Evolutionary conservation across 176 grass and related monocot species (phyloP).

Genomic region (Zizania latifolia): DNA sequence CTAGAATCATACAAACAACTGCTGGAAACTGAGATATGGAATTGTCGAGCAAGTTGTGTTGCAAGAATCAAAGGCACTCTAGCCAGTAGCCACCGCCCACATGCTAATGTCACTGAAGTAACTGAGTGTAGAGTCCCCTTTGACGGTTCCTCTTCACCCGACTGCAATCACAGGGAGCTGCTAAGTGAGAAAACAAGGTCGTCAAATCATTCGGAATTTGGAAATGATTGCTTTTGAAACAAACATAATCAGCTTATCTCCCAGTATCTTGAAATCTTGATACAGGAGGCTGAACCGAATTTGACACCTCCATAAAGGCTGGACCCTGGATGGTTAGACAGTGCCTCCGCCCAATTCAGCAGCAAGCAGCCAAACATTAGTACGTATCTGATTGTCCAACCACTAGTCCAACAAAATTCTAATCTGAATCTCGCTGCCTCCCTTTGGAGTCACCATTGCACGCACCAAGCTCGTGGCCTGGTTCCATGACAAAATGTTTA

Average conservation of each 20-base stretch:
- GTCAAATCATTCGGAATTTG: not conserved
- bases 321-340: not conserved
- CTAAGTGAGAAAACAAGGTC: not conserved
- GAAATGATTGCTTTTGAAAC: conserved; percentile 5
- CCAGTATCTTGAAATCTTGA: conserved; percentile 8
- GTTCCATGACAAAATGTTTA: conserved; percentile 29
- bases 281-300: not conserved
- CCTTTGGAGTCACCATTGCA: not conserved
- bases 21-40: not conserved
- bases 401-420: conserved; percentile 15
- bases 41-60: not conserved
- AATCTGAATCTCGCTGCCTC: conserved; percentile 31
- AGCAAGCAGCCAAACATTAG: conserved; percentile 12
- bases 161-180: not conserved
- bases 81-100: not conserved
- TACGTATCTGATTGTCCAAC: conserved; percentile 3
- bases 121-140: too few species aligned
- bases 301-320: conserved; percentile 4
- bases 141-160: not conserved
- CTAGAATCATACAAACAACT: conserved; percentile 5
- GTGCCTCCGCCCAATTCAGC: conserved; percentile 1
- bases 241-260: not conserved
- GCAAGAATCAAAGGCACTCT: conserved; percentile 1
- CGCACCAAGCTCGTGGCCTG: conserved; percentile 26
- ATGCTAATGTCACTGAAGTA: conserved; percentile 18